Base-by-base conservation (phyloP, 1,284 basidiomycete species). In the Malassezia restricta region DNA sequence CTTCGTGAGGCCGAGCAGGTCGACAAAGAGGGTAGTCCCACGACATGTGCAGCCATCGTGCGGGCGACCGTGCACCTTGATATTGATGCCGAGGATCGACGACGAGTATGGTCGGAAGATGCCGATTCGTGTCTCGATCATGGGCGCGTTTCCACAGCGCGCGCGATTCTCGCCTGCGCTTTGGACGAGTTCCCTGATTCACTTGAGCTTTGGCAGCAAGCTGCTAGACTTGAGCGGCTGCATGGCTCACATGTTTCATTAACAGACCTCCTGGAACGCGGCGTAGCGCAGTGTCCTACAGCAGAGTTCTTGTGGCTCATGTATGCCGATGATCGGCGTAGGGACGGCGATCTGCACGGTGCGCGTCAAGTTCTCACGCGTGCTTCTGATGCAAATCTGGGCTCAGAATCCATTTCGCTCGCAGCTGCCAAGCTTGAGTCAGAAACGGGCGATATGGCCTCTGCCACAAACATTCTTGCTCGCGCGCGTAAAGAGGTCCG, bases 251-350 rank as follows among this genome's bases (percentile, higher is more conserved):
- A 79, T 47, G 83, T 86, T 57, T 82, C 84, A 12, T 78, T 95
- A n/a, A 82, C 88, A 64, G 82, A 82, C 1, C 80, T 96, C 1
- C 79, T 96, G 37, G 79, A 79, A 46, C 81, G 83, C 39, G 90
- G 91, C 0, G 87, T 92, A 15, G 78, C 84, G 51, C 82, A 86
- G 69, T 92, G 88, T 68, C 91, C 92, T 1, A 86, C 90, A 61
- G 89, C 89, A 1, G 92, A 98, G 74, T 84, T 88, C 0, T 78
- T 98, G 1, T 98, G 94, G 92, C 80, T 98, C 41, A 91, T 94
- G 86, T 83, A 85, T 50, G 92, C 92, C 3, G 91, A 94, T 75
- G 89, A 95, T 76, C 87, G 87, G 69, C 92, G 89, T 87, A 71
- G 87, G 8, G 81, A 82, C 8, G 32, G 43, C 3, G 87, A 98